These are phyloP conservation scores for Nicotiana tomentosiformis DNA, from an alignment of 257 asterid species.

Conservation along the genomic window DNA sequence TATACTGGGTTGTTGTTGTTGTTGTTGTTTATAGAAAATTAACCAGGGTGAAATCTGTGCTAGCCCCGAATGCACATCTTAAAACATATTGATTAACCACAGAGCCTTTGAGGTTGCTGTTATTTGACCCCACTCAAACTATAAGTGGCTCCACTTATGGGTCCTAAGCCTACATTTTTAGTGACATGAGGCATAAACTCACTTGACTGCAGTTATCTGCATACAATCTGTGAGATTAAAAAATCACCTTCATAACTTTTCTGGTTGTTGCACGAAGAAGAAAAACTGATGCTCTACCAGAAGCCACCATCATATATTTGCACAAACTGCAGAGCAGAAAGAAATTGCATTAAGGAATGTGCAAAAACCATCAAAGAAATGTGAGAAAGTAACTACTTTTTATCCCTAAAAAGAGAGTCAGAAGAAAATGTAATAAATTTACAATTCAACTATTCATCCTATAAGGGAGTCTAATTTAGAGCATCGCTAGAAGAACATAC, in stretches of 20 bases:
- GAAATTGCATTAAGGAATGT: background rate
- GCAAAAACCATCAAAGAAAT: background rate
- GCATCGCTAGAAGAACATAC: background rate
- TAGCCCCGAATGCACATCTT: background rate
- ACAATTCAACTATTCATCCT: background rate
- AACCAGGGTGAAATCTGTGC: background rate
- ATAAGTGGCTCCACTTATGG: background rate
- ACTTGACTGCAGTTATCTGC: slow-evolving; percentile 8
- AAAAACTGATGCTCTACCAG: slow-evolving; percentile 82
- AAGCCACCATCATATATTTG: slow-evolving; percentile 89
- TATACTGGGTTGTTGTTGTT: too few species aligned
- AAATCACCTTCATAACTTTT: slow-evolving; percentile 2
- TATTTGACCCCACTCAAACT: background rate
- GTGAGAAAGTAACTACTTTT: background rate
- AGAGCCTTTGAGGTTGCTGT: background rate
- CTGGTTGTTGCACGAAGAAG: slow-evolving; percentile 42
- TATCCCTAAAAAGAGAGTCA: background rate
- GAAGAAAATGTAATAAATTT: background rate
- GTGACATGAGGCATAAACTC: slow-evolving; percentile 15
- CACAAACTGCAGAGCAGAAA: slow-evolving; percentile 48
- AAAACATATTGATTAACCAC: background rate
- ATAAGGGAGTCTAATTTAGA: background rate
- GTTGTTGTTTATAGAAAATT: background rate
- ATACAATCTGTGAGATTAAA: background rate
- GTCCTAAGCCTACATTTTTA: slow-evolving; percentile 38